Evolutionary conservation across 805 yeast genomes (phyloP).

Genomic region (Pichia ethanolica): DNA sequence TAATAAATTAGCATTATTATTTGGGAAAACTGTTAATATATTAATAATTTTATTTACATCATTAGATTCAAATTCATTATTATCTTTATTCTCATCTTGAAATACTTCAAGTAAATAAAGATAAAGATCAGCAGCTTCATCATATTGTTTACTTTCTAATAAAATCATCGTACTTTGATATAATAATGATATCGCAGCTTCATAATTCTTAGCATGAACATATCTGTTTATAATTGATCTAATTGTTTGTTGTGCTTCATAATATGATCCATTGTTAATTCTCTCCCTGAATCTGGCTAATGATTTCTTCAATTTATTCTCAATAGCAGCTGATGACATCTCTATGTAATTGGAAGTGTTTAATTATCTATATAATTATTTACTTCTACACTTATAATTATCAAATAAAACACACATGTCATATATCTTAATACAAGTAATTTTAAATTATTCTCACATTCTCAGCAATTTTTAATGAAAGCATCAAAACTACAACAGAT

Average conservation of each 20-base stretch:
- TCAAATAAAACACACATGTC: no score
- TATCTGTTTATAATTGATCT: constrained; percentile 85
- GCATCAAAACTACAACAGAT: no score
- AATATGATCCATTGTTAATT: constrained; percentile 67
- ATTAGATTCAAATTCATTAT: constrained; percentile 16
- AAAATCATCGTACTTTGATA: constrained; percentile 65
- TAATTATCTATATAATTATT: no score
- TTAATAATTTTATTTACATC: constrained; percentile 34
- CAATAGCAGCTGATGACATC: constrained; percentile 4
- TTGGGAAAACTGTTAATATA: constrained; percentile 35
- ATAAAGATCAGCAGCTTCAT: constrained; percentile 74
- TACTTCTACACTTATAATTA: no score
- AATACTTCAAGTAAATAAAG: constrained; percentile 67
- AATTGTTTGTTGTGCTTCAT: constrained; percentile 94
- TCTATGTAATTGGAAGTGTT: no score
- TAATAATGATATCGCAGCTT: constrained; percentile 66
- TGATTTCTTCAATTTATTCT: constrained; percentile 47
- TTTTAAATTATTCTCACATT: no score
- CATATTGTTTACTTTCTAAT: constrained; percentile 62
- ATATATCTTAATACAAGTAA: no score
- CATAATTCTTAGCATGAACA: constrained; percentile 57
- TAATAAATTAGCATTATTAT: constrained; percentile 52
- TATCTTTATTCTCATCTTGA: constrained; percentile 36
- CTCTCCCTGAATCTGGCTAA: constrained; percentile 57
- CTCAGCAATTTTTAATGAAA: no score